phyloP scores from a whole-genome alignment of 1,139 yeast species.

The Sugiyamaella pinicola region DNA sequence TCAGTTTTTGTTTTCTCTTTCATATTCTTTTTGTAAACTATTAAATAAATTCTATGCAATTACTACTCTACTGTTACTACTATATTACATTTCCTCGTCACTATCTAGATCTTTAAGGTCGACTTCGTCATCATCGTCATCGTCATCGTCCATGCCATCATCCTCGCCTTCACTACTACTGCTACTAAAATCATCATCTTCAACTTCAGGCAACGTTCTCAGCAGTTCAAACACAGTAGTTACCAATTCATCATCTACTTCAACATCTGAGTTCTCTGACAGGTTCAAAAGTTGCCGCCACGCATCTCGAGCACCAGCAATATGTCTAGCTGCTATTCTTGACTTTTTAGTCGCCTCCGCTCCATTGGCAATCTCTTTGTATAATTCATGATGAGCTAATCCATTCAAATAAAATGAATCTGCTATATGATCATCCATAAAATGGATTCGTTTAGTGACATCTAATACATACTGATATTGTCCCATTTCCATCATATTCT shows the following conservation, averaged over 20 bases:
- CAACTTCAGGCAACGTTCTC: constrained; percentile 45
- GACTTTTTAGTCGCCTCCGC: constrained; percentile 17
- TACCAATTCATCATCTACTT: constrained; percentile 39
- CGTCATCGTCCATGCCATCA: constrained; percentile 8
- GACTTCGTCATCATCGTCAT: constrained; percentile 23
- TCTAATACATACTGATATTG: constrained; percentile 64
- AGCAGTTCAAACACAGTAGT: constrained; percentile 36
- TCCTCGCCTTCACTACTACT: constrained; percentile 33
- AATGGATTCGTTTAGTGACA: constrained; percentile 63
- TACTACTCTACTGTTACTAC: background rate
- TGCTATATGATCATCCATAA: constrained; percentile 78
- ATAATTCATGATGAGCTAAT: constrained; percentile 61
- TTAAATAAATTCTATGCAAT: background rate
- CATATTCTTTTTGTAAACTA: constrained; percentile 1
- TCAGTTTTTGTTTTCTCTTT: background rate
- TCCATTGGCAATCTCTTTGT: constrained; percentile 19
- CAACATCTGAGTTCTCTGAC: constrained; percentile 31
- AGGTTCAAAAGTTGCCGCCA: constrained; percentile 34
- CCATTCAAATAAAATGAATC: constrained; percentile 85
- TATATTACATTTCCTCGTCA: constrained; percentile 13
- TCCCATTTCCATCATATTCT: constrained; percentile 64
- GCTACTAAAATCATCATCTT: constrained; percentile 33
- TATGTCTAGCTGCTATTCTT: constrained; percentile 35
- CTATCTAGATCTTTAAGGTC: constrained; percentile 28
- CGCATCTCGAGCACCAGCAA: constrained; percentile 41